A percentile compares a stretch with the other conserved stretches of the same genome.
phyloP scores from a whole-genome alignment of 1,284 basidiomycete species.

The Phaffia rhodozyma region DNA sequence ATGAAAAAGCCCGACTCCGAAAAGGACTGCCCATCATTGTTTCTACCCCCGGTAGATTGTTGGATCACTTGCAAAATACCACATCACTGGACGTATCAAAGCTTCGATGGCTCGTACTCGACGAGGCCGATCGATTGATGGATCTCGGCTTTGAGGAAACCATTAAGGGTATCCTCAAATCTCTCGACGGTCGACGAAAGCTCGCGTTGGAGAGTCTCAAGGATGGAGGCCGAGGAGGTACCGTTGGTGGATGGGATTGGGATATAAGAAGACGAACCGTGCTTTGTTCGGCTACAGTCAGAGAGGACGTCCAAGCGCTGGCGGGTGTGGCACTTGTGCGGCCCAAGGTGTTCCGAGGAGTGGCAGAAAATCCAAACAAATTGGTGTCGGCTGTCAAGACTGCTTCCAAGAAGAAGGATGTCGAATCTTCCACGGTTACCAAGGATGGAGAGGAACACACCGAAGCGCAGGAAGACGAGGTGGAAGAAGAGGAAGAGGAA shows the following conservation, averaged over 20 bases:
- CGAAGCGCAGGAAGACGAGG: conserved; percentile 12
- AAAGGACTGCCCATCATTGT: conserved; percentile 63
- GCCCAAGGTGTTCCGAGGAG: conserved; percentile 39
- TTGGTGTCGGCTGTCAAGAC: conserved; percentile 5
- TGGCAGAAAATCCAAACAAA: conserved; percentile 19
- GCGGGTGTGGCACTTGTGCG: conserved; percentile 63
- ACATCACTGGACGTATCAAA: conserved; percentile 82
- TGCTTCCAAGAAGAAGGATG: neutral
- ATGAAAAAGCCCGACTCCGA: conserved; percentile 59
- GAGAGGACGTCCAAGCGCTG: conserved; percentile 86
- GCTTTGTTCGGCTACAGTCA: conserved; percentile 91
- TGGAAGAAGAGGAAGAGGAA: conserved; percentile 31
- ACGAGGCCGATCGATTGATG: conserved; percentile 87
- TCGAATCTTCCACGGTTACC: neutral
- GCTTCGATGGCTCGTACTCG: conserved; percentile 88
- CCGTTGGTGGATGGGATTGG: conserved; percentile 74
- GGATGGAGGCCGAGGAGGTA: conserved; percentile 6
- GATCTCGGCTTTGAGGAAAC: conserved; percentile 55
- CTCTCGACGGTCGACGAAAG: conserved; percentile 64
- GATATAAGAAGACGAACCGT: conserved; percentile 60
- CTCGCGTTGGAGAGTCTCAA: conserved; percentile 46
- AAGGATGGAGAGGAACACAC: conserved; percentile 14
- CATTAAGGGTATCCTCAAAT: conserved; percentile 68
- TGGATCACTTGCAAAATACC: conserved; percentile 71
- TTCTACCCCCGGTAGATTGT: conserved; percentile 53